Percentiles rank a stretch among this genome's conserved stretches.
Conservation (phyloP, 1,139 yeast species). For the Pichia sp. region DNA sequence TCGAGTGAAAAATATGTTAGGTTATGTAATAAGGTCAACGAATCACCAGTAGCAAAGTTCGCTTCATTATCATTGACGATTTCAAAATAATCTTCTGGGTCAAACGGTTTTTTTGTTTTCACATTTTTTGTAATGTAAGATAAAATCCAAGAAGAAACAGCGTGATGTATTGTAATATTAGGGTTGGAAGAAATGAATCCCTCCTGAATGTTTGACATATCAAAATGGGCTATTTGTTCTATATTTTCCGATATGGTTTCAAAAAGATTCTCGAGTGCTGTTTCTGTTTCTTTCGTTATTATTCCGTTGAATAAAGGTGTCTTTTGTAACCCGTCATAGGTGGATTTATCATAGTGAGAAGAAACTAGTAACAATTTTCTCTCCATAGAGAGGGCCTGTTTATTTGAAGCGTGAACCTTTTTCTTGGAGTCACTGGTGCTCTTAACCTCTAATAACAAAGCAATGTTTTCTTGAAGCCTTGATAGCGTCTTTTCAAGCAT, state of each 20-base stretch:
- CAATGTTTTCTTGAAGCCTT: conserved; percentile 6
- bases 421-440: conserved; percentile 14
- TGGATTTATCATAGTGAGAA: conserved; percentile 15
- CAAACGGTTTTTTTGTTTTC: not conserved
- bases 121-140: conserved; percentile 12
- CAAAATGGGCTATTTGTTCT: not conserved
- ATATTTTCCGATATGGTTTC: conserved; percentile 4
- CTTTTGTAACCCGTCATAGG: conserved; percentile 17
- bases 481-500: conserved; percentile 1
- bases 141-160: conserved; percentile 23
- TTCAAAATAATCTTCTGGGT: conserved; percentile 29
- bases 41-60: conserved; percentile 1
- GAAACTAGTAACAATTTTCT: conserved; percentile 20
- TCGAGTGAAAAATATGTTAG: conserved; percentile 18
- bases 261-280: conserved; percentile 15
- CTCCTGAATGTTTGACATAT: not conserved
- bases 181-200: not conserved
- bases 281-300: conserved; percentile 22
- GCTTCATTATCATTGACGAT: conserved; percentile 24
- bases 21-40: not conserved
- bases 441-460: conserved; percentile 10
- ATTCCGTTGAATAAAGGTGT: conserved; percentile 20
- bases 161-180: not conserved
- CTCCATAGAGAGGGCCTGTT: conserved; percentile 11
- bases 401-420: conserved; percentile 12